These are phyloP conservation scores for Penicillium paxilli DNA, from an alignment of 495 filamentous ascomycete species.

Conservation along the genomic window DNA sequence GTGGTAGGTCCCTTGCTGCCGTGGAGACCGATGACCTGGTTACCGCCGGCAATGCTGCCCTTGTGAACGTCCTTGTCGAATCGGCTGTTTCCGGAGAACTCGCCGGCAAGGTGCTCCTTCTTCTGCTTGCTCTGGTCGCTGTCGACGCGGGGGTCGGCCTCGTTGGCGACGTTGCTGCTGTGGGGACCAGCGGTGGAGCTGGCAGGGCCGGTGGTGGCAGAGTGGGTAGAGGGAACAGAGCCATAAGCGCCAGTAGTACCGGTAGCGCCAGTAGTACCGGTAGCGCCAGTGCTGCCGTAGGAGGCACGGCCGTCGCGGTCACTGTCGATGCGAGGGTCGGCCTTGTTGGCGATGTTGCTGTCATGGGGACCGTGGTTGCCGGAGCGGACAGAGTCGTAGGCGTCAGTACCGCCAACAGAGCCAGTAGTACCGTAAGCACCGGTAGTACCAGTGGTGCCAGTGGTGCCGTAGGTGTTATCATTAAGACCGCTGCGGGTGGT, in stretches of 20 bases:
- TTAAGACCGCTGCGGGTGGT: background rate
- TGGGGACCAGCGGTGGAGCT: slow-evolving; percentile 42
- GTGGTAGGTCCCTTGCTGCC: slow-evolving; percentile 11
- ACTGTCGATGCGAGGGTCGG: slow-evolving; percentile 22
- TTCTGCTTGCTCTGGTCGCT: slow-evolving; percentile 40
- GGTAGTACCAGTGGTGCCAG: background rate
- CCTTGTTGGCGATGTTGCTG: slow-evolving; percentile 20
- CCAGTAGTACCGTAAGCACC: slow-evolving; percentile 3
- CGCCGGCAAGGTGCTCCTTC: background rate
- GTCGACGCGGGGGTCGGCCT: slow-evolving; percentile 52
- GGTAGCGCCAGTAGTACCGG: slow-evolving; percentile 12
- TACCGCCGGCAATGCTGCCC: slow-evolving; percentile 14
- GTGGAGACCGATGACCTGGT: slow-evolving; percentile 11
- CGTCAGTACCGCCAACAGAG: background rate
- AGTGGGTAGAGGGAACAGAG: slow-evolving; percentile 14
- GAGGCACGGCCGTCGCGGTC: slow-evolving; percentile 5
- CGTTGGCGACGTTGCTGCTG: slow-evolving; percentile 44
- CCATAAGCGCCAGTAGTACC: slow-evolving; percentile 23
- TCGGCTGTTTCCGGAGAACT: slow-evolving; percentile 6
- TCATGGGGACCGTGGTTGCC: slow-evolving; percentile 19
- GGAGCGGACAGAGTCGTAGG: slow-evolving; percentile 8
- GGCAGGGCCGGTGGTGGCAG: slow-evolving; percentile 15
- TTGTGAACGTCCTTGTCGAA: slow-evolving; percentile 20
- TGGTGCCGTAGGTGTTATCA: background rate
- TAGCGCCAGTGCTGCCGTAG: slow-evolving; percentile 8